Evolutionary conservation across 2,329 filamentous ascomycete genomes (phyloP).

Genomic region (Scytalidium lignicola): DNA sequence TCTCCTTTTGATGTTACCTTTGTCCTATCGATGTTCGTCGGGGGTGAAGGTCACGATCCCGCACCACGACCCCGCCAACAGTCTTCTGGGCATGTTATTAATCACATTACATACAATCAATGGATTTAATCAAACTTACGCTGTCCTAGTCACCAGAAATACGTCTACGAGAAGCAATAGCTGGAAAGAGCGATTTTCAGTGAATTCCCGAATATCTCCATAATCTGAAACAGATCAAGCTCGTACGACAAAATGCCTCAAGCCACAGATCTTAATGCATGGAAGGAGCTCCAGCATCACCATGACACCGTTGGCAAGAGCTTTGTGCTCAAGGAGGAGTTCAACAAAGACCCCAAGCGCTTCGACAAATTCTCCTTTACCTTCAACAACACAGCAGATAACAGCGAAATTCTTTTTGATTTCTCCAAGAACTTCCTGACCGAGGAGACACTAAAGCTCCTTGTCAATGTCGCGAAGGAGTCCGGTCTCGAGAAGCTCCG

Average conservation of each 20-base stretch:
- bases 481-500: conserved; percentile 88
- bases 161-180: no score
- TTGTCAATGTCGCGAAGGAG: conserved; percentile 87
- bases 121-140: no score
- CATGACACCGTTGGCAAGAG: conserved; percentile 80
- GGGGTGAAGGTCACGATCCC: not conserved
- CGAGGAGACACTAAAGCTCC: conserved; percentile 81
- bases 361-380: conserved; percentile 87
- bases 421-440: conserved; percentile 99
- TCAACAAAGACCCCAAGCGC: conserved; percentile 79
- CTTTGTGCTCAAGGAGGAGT: conserved; percentile 90
- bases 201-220: not conserved
- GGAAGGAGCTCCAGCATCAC: conserved; percentile 87
- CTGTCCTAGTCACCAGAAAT: no score
- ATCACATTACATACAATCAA: no score
- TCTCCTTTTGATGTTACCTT: not conserved
- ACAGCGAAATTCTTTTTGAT: conserved; percentile 89
- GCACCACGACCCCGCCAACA: not conserved
- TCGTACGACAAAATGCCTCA: conserved; percentile 58
- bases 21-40: not conserved
- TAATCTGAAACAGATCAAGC: conserved; percentile 1
- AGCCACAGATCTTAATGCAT: conserved; percentile 78
- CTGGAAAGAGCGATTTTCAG: not conserved
- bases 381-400: conserved; percentile 73
- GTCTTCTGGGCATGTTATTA: no score